Evolutionary conservation across 2,329 filamentous ascomycete genomes (phyloP).

Genomic region (Diaporthe velutina): DNA sequence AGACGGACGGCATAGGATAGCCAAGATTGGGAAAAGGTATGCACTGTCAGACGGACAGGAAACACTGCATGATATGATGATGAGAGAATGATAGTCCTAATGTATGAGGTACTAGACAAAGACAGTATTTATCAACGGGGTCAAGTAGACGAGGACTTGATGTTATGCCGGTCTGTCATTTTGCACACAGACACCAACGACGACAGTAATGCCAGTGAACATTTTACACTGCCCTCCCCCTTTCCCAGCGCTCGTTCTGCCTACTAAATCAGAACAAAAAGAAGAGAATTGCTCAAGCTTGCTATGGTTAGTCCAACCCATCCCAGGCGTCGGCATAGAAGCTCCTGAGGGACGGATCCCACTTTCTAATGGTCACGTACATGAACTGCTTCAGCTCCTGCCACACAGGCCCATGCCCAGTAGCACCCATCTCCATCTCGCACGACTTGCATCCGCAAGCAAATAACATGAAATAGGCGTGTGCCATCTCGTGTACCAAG

Average conservation of each 20-base stretch:
- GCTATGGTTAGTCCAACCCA: background rate
- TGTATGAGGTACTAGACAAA: slow-evolving; percentile 7
- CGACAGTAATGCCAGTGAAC: background rate
- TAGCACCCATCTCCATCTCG: background rate
- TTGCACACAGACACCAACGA: background rate
- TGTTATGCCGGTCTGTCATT: background rate
- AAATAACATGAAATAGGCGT: background rate
- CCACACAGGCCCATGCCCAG: background rate
- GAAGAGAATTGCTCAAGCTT: background rate
- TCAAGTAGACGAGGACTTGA: background rate
- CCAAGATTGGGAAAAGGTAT: background rate
- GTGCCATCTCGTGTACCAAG: background rate
- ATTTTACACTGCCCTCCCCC: too few relatives aligned
- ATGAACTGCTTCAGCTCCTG: background rate
- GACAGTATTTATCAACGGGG: background rate
- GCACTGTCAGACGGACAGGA: background rate
- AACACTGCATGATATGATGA: slow-evolving; percentile 25
- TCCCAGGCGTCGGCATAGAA: background rate
- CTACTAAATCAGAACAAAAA: background rate
- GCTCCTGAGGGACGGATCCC: background rate
- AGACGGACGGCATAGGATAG: slow-evolving; percentile 1
- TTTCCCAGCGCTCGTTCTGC: background rate
- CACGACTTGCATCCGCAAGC: background rate
- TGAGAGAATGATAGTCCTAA: slow-evolving; percentile 5
- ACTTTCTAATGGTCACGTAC: background rate